A percentile compares a stretch with the other conserved stretches of the same genome.
These are phyloP conservation scores for Drechslera avenae DNA, from an alignment of 2,329 filamentous ascomycete species.

Conservation along the genomic window DNA sequence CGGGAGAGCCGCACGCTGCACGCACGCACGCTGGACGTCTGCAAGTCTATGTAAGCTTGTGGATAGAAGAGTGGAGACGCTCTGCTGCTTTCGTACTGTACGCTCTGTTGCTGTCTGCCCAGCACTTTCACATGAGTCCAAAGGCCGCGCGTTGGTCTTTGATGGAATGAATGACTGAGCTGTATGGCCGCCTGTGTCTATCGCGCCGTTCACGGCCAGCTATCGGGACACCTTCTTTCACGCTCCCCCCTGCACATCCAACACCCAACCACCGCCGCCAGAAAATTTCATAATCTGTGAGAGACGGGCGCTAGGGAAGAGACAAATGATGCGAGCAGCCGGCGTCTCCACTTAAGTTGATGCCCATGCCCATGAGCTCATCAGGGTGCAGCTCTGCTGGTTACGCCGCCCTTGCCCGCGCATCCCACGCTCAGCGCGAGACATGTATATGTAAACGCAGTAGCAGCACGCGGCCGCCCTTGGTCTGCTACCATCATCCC, in stretches of 20 bases:
- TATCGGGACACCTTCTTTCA: slow-evolving; percentile 37
- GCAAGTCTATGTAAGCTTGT: too few species aligned
- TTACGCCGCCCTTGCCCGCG: slow-evolving; percentile 30
- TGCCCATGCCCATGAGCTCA: slow-evolving; percentile 17
- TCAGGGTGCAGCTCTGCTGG: slow-evolving; percentile 15
- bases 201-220: slow-evolving; percentile 32
- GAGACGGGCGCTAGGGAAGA: slow-evolving; percentile 10
- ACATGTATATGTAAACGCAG: slow-evolving; percentile 14
- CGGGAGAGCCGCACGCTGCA: slow-evolving; percentile 7
- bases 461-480: slow-evolving; percentile 8
- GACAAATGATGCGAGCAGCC: slow-evolving; percentile 19
- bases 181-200: not conserved
- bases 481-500: slow-evolving; percentile 2
- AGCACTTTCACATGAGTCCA: not conserved
- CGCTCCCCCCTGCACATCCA: slow-evolving; percentile 3
- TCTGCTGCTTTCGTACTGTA: not conserved
- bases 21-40: too few species aligned
- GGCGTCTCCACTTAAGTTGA: slow-evolving; percentile 11
- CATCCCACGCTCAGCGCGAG: slow-evolving; percentile 15
- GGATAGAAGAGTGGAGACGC: not conserved
- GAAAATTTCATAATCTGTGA: slow-evolving; percentile 14
- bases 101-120: not conserved
- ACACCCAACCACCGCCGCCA: slow-evolving; percentile 11
- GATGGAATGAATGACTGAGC: too few species aligned
- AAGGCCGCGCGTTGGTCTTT: not conserved